These are phyloP conservation scores for Sordariomycetes sp. DNA, from an alignment of 2,329 filamentous ascomycete genomes.

Conservation along the genomic window DNA sequence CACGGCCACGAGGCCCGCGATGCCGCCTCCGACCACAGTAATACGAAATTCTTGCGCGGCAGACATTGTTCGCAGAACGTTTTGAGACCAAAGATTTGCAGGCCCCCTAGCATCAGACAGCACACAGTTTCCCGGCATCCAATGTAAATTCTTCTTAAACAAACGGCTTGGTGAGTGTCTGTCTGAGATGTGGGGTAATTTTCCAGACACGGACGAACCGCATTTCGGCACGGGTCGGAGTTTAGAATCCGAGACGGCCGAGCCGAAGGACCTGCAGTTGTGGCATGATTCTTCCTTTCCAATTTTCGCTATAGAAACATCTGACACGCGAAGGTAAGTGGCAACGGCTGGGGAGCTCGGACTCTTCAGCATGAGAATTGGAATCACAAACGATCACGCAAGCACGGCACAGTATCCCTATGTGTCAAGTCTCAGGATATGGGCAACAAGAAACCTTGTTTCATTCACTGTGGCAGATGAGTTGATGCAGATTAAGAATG, in stretches of 20 bases:
- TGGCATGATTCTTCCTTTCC: too few relatives aligned
- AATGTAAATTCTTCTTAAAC: too few relatives aligned
- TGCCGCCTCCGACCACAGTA: slow-evolving; percentile 10
- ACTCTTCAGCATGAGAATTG: too few relatives aligned
- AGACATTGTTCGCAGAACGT: not conserved
- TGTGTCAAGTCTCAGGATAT: not conserved
- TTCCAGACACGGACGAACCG: not conserved
- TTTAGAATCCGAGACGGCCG: not conserved
- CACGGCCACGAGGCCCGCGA: slow-evolving; percentile 6
- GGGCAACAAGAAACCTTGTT: not conserved
- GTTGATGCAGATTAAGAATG: not conserved
- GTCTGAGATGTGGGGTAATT: not conserved
- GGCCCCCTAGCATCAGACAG: too few relatives aligned
- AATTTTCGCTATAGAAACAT: too few relatives aligned
- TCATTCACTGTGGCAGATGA: too few relatives aligned
- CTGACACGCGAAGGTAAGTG: too few relatives aligned
- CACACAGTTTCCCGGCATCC: too few relatives aligned
- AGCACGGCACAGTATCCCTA: too few relatives aligned
- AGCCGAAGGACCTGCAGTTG: not conserved
- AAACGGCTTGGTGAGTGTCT: too few relatives aligned
- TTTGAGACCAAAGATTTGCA: not conserved
- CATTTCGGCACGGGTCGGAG: not conserved
- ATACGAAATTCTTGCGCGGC: slow-evolving; percentile 7
- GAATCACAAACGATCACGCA: not conserved
- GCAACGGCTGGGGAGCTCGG: too few relatives aligned